These are phyloP conservation scores for carrot (Daucus carota) DNA, from an alignment of 129 eudicot genomes.

Conservation along the genomic window DNA sequence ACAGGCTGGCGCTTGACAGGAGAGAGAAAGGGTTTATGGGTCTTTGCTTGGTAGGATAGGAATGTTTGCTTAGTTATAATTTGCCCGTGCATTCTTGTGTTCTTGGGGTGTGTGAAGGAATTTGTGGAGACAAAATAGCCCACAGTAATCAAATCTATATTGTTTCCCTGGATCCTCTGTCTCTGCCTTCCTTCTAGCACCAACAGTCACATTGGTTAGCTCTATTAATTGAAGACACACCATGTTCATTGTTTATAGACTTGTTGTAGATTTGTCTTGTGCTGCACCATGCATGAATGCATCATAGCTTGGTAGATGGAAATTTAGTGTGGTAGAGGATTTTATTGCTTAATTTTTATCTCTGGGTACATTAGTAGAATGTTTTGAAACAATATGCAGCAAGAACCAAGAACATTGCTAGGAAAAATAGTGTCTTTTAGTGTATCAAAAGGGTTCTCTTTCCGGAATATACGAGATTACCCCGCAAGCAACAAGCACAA, in stretches of 20 bases:
- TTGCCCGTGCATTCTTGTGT: conserved; percentile 9
- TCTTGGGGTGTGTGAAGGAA: neutral
- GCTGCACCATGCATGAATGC: too few species aligned
- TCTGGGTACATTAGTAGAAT: too few species aligned
- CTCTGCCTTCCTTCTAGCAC: neutral
- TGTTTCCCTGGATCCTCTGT: neutral
- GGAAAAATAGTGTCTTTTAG: neutral
- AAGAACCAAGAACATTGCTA: neutral
- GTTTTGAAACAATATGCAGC: neutral
- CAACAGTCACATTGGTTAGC: conserved; percentile 1
- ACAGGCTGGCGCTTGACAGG: conserved; percentile 17
- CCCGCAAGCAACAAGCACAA: neutral
- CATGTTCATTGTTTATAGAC: neutral
- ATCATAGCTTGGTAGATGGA: too few species aligned
- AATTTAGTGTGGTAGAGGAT: too few species aligned
- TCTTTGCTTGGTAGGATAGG: conserved; percentile 12
- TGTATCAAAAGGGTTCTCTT: neutral
- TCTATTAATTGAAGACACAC: neutral
- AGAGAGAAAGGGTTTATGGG: neutral
- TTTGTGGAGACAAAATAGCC: conserved; percentile 8
- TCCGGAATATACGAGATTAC: neutral
- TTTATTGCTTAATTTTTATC: too few species aligned
- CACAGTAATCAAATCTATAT: neutral
- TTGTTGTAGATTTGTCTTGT: neutral
- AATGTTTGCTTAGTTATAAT: conserved; percentile 7